These are phyloP conservation scores for Blakeslea trispora DNA, from an alignment of 371 early-diverging fungal species.

Conservation along the genomic window DNA sequence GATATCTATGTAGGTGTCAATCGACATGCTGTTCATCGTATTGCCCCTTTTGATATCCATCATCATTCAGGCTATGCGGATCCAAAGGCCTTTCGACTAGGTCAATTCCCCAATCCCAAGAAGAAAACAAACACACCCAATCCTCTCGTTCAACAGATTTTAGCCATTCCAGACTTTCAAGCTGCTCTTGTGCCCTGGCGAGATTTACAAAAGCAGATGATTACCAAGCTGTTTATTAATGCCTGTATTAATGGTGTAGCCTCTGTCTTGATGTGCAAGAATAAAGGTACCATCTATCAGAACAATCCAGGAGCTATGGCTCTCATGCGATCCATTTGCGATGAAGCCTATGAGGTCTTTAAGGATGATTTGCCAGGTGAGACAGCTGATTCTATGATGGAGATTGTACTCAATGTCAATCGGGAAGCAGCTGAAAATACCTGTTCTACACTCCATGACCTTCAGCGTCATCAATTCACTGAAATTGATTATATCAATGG, in stretches of 20 bases:
- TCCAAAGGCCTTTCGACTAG: constrained; percentile 36
- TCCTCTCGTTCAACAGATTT: constrained; percentile 25
- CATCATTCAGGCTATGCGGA: constrained; percentile 53
- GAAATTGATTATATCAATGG: constrained; percentile 69
- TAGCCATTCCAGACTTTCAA: constrained; percentile 31
- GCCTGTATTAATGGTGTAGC: constrained; percentile 61
- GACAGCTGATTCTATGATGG: constrained; percentile 23
- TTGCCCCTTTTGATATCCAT: constrained; percentile 43
- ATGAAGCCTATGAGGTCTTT: constrained; percentile 34
- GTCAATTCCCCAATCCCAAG: constrained; percentile 26
- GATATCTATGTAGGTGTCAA: constrained; percentile 55
- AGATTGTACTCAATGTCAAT: constrained; percentile 30
- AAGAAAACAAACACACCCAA: constrained; percentile 1
- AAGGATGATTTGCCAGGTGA: constrained; percentile 27
- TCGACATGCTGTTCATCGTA: constrained; percentile 50
- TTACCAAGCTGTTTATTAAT: constrained; percentile 61
- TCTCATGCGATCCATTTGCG: constrained; percentile 28
- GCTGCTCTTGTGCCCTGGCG: constrained; percentile 36
- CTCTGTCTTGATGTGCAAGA: constrained; percentile 46
- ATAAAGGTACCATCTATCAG: constrained; percentile 34
- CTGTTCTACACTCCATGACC: constrained; percentile 66
- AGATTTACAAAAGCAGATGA: constrained; percentile 40
- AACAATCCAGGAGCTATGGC: constrained; percentile 18
- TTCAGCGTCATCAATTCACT: constrained; percentile 37
- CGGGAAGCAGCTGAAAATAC: constrained; percentile 42